Evolutionary conservation across 176 grass and related monocot species (phyloP), one percentile per base, ranked within the genome.

Genomic region (Triticum monococcum): DNA sequence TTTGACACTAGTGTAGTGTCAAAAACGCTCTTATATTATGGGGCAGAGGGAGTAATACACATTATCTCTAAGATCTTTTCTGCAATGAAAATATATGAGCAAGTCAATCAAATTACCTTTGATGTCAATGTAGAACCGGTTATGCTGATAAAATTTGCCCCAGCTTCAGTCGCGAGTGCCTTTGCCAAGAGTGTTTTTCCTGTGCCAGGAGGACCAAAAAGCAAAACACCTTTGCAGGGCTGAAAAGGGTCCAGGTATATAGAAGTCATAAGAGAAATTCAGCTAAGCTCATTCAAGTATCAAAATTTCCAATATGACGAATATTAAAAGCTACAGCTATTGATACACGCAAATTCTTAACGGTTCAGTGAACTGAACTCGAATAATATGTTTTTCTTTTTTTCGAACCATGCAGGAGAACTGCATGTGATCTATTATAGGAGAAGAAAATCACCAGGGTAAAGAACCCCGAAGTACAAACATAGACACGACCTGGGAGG

Each of bases 111-210:
- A 90, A 88, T 81, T 87, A 98, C 96, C 88, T 98, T 98, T 79
- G 96, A 98, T 72, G 96, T 98, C 18, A 98, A 88, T 76, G 96
- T 87, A 45, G 96, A 98, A 71, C 91, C 92, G 80, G 93, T 95
- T 84, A 98, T 89, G 79, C 90, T 95, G 79, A 98, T 95, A 90
- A 98, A 98, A 87, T 98, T 98, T 75, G 96, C 93, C 75, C 93
- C 96, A 86, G 96, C 89, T 95, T 98, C 96, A 61, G 96, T 98
- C 79, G 96, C 96, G 54, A 98, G 96, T 75, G 96, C 96, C 89
- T 98, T 98, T 72, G 96, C 96, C 75, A 98, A 81, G 80, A 98
- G 96, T 46, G 96, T 98, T 92, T 98, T 98, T 38, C 96, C 93
- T 26, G 96, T 98, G 83, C 96, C 93, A 79, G 93, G 96, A 83